A percentile compares a stretch with the other conserved stretches of the same genome.
Evolutionary conservation across 176 grass and related monocot genomes (phyloP).

Genomic region (Cenchrus americanus): DNA sequence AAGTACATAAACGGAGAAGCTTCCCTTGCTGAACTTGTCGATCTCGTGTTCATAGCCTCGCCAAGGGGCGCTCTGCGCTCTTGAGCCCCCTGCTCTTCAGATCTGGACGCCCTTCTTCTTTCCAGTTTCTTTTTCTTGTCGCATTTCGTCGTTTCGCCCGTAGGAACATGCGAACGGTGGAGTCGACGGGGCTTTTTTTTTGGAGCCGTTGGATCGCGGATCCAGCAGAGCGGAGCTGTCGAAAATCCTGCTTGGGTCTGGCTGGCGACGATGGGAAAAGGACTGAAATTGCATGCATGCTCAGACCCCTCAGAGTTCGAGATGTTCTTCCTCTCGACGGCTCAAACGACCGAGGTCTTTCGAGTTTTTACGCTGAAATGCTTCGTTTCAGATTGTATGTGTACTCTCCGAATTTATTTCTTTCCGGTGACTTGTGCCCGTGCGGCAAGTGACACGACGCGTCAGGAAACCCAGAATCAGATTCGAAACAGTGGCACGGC

Average conservation of each 20-base stretch:
- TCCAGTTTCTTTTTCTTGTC: neutral
- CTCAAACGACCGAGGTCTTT: neutral
- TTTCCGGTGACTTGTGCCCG: neutral
- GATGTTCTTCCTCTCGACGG: neutral
- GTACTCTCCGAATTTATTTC: neutral
- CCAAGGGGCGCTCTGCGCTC: neutral
- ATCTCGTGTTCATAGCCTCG: neutral
- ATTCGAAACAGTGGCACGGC: neutral
- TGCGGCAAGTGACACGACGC: neutral
- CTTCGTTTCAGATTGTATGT: neutral
- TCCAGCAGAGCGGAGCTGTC: neutral
- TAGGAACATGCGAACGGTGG: neutral
- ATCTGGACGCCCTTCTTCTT: neutral
- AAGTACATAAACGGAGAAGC: conserved; percentile 38
- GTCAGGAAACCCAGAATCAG: conserved; percentile 26
- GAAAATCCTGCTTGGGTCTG: neutral
- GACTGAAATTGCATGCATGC: neutral
- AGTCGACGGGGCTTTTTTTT: neutral
- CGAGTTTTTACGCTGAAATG: neutral
- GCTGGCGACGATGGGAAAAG: neutral
- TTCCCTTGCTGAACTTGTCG: neutral
- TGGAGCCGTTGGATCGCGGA: neutral
- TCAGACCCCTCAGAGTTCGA: too few relatives aligned
- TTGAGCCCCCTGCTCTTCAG: neutral
- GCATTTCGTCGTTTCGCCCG: neutral